phyloP scores from a whole-genome alignment of 1,284 basidiomycete species.

The Erythrobasidium hasegawianum region DNA sequence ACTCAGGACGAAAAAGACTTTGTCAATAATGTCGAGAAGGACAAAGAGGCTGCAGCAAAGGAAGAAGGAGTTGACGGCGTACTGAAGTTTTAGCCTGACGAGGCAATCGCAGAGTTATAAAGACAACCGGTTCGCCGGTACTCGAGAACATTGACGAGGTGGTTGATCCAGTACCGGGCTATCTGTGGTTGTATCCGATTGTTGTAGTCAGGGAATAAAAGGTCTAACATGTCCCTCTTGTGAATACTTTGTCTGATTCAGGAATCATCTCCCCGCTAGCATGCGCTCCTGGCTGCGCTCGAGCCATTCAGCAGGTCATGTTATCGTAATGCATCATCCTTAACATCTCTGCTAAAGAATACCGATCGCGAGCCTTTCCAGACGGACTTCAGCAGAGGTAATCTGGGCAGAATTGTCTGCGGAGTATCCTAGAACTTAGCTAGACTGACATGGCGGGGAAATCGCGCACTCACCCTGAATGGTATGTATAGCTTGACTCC shows the following conservation, averaged over 20 bases:
- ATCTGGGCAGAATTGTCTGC: neutral
- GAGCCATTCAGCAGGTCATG: too few species aligned
- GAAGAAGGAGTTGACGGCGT: conserved; percentile 40
- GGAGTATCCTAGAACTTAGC: neutral
- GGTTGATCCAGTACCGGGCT: too few species aligned
- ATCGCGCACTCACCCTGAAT: conserved; percentile 14
- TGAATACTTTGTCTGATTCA: too few species aligned
- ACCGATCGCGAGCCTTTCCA: neutral
- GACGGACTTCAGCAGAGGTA: neutral
- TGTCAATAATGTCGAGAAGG: conserved; percentile 62
- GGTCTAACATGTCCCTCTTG: too few species aligned
- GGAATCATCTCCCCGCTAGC: too few species aligned
- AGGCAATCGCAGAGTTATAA: neutral
- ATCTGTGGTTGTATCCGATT: too few species aligned
- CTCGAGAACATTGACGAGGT: too few species aligned
- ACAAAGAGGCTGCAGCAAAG: conserved; percentile 76
- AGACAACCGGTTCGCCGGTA: too few species aligned
- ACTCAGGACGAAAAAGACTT: conserved; percentile 56
- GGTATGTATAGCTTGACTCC: conserved; percentile 10
- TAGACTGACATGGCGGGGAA: too few species aligned
- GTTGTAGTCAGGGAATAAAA: too few species aligned
- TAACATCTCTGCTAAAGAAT: neutral
- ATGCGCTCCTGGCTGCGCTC: too few species aligned
- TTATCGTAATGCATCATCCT: too few species aligned
- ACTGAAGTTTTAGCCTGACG: neutral